These are phyloP conservation scores for Novymonas esmeraldas DNA, from an alignment of 208 protist genomes.

Conservation along the genomic window DNA sequence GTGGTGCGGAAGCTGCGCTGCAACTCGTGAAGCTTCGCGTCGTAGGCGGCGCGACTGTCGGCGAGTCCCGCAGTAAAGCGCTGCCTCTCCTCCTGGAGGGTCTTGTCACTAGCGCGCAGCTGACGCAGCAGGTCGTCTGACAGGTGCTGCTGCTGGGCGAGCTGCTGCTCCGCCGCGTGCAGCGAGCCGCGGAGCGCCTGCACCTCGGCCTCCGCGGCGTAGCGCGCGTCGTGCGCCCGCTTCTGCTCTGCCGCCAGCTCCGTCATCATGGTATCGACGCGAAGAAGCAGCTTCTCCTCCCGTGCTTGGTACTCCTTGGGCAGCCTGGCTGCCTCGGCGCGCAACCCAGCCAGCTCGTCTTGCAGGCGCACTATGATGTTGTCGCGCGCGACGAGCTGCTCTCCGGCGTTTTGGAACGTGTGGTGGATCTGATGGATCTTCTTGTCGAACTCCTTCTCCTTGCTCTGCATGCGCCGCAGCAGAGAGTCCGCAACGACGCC, in stretches of 20 bases:
- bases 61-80: conserved; percentile 26
- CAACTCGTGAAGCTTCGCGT: conserved; percentile 28
- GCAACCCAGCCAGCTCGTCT: conserved; percentile 51
- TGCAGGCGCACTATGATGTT: conserved; percentile 71
- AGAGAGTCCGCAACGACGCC: conserved; percentile 41
- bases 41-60: conserved; percentile 31
- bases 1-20: conserved; percentile 23
- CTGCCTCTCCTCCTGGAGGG: conserved; percentile 22
- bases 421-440: conserved; percentile 79
- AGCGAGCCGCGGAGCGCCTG: conserved; percentile 23
- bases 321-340: conserved; percentile 18
- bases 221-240: conserved; percentile 6
- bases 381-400: conserved; percentile 66
- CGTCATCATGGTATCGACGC: conserved; percentile 29
- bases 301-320: conserved; percentile 28
- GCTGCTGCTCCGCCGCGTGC: conserved; percentile 24
- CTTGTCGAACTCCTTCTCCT: conserved; percentile 76
- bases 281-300: conserved; percentile 27
- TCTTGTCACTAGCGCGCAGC: conserved; percentile 24
- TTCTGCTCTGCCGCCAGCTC: conserved; percentile 30
- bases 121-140: conserved; percentile 26
- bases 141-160: conserved; percentile 28
- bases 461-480: conserved; percentile 50
- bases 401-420: conserved; percentile 70
- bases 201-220: conserved; percentile 26